Base-by-base conservation (phyloP, 1,284 basidiomycete genomes). In the Coniferiporia weirii region DNA sequence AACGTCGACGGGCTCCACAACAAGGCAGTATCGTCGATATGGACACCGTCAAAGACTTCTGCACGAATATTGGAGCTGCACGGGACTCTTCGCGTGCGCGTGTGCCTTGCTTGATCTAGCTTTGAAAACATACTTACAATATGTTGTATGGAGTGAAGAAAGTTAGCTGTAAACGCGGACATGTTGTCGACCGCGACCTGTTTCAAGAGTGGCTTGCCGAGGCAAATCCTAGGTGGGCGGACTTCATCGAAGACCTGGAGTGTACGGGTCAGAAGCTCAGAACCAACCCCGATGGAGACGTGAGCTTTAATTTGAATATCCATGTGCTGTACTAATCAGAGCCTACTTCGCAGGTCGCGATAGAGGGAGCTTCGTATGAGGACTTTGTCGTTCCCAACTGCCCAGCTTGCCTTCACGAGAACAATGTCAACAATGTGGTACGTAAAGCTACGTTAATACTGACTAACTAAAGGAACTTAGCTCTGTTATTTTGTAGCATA, bases 211-310 rank as follows among this genome's bases (percentile, higher is more conserved):
- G 80, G 71, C 75, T 97, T 27, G 85, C 87, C 5, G 67, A 68
- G 2, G 74, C 84, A 20, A 97, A 97, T 70, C 94, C 93, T 0
- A 73, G 77, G 47, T 96, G 93, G 93, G 83, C 83, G 56, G 76
- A 77, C 10, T 91, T 85, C 66, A 78, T 82, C 5, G 80, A 84
- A 54, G 82, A 89, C 60, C 74, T 91, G 44, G 87, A 88, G 67
- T 72, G 76, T 38, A 83, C 81, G 0, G 85, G 86, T 1, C 73
- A 74, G 19, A 78, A 82, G 61, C 87, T 83, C 1, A 79, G 90
- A 59, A 94, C 91, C 13, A 96, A 96, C 69, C 94, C 94, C 4
- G 95, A 95, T 66, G 94, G 94, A 68, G 94, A 95, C 75, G 93
- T 91, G 64, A 57, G 81, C 75, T n/a, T 34, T 43, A 10, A 51